A percentile compares a stretch with the other conserved stretches of the same genome.
Evolutionary conservation across 2,329 filamentous ascomycete species (phyloP).

Genomic region (Fusarium sp.): DNA sequence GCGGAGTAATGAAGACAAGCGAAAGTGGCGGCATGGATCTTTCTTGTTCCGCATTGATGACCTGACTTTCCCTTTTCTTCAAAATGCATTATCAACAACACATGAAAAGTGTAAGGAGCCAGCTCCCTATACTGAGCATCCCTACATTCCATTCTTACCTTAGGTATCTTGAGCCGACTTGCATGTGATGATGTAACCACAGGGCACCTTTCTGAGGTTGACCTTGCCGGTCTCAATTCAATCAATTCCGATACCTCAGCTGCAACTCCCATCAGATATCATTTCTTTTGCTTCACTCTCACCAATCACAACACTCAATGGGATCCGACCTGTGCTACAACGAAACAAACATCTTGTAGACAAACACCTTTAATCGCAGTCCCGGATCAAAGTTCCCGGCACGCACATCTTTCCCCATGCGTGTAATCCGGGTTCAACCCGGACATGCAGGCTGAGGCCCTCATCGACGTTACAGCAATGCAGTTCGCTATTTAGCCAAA

Average conservation of each 20-base stretch:
- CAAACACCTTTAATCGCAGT: not conserved
- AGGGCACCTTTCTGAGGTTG: not conserved
- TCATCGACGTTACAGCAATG: not conserved
- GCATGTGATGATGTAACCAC: not conserved
- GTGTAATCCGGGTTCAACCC: not conserved
- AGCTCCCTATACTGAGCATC: not conserved
- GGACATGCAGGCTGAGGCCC: not conserved
- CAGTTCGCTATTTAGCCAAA: not conserved
- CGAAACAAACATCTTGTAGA: not conserved
- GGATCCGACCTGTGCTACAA: not conserved
- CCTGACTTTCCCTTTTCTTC: not conserved
- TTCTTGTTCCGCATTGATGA: slow-evolving; percentile 1
- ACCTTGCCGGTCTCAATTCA: not conserved
- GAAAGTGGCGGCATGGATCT: slow-evolving; percentile 1
- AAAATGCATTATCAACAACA: not conserved
- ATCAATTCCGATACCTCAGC: not conserved
- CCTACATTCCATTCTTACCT: not conserved
- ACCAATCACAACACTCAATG: not conserved
- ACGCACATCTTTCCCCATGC: not conserved
- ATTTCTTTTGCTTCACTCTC: not conserved
- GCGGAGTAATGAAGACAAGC: not conserved
- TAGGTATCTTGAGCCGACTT: not conserved
- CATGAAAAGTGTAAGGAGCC: not conserved
- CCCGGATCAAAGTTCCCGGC: not conserved
- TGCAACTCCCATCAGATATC: not conserved